A percentile compares a stretch with the other conserved stretches of the same genome.
Conservation (phyloP, 2,329 filamentous ascomycete genomes). For the Colletotrichum sp. region DNA sequence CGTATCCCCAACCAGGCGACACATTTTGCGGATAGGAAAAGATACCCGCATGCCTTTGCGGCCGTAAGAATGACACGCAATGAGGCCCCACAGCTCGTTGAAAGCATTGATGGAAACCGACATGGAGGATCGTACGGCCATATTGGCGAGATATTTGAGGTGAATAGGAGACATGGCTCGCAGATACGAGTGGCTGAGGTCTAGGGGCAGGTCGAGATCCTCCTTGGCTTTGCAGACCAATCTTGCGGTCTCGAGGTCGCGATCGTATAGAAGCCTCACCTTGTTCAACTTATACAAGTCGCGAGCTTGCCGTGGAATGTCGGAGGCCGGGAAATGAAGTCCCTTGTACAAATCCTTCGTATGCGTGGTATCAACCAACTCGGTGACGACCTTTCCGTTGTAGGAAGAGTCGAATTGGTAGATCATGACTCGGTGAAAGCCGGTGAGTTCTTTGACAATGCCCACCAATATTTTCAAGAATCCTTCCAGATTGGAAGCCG, state of each 20-base stretch:
- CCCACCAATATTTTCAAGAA: slow-evolving; percentile 85
- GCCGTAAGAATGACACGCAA: slow-evolving; percentile 86
- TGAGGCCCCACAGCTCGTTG: slow-evolving; percentile 84
- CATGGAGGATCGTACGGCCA: slow-evolving; percentile 94
- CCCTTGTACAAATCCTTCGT: slow-evolving; percentile 88
- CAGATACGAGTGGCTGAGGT: slow-evolving; percentile 84
- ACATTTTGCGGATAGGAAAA: slow-evolving; percentile 92
- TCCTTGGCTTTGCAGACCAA: slow-evolving; percentile 79
- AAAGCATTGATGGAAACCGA: slow-evolving; percentile 92
- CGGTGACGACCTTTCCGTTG: slow-evolving; percentile 88
- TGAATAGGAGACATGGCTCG: slow-evolving; percentile 92
- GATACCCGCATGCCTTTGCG: slow-evolving; percentile 83
- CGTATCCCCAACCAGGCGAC: slow-evolving; percentile 83
- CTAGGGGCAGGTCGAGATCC: slow-evolving; percentile 76
- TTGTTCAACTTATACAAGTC: slow-evolving; percentile 93
- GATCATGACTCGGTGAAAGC: slow-evolving; percentile 91
- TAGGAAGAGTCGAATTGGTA: slow-evolving; percentile 87
- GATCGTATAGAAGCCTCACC: slow-evolving; percentile 85
- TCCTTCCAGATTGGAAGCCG: slow-evolving; percentile 70
- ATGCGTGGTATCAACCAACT: slow-evolving; percentile 79
- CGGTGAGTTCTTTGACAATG: slow-evolving; percentile 87
- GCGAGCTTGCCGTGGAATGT: slow-evolving; percentile 84
- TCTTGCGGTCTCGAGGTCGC: slow-evolving; percentile 79
- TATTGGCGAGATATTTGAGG: slow-evolving; percentile 84
- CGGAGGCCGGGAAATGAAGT: slow-evolving; percentile 85